Base-by-base conservation (phyloP, 768 basidiomycete genomes). In the Mycena sanguinolenta region DNA sequence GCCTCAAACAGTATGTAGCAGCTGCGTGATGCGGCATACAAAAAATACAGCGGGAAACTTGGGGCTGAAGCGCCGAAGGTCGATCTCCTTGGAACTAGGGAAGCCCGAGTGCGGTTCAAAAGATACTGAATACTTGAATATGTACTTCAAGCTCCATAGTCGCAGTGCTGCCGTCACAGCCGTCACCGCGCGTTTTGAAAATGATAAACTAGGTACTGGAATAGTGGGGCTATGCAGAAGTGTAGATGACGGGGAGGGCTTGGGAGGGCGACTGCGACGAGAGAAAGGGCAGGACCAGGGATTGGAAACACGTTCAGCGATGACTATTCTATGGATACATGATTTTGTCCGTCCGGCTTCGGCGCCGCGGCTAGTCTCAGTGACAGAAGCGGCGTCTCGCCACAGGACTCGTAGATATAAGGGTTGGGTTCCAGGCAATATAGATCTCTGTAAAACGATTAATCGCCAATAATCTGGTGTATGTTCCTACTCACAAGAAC, bases 201-300 rank as follows among this genome's bases (percentile, higher is more conserved):
- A n/a, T n/a, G n/a, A n/a, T n/a, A n/a, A n/a, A n/a, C n/a, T n/a
- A n/a, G n/a, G n/a, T 89, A 28, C 79, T 96, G 57, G 75, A 80
- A 59, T 77, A 76, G 21, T 84, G 84, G 42, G 92, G 92, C 4
- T 98, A 96, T 73, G 46, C 59, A 23, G 89, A 92, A 75, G 84
- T 89, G 0, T 91, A 90, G 91, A 82, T 81, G 27, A 83, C 81
- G 14, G 92, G 92, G 70, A 87, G 90, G 65, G 86, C 86, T 28
- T 91, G 90, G 85, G 91, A 95, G 76, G 95, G 95, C 69, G 95
- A 96, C 75, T 87, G 83, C 38, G 83, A 87, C 55, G 81, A 88
- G 64, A 84, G 90, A 69, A 89, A 83, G 68, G 95, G 94, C 6
- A 91, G 90, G 1, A 90, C 95, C 5, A 81, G 84, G 59, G 87